Conservation (phyloP, 2,329 filamentous ascomycete species). For the Thermochaetoides dissita region DNA sequence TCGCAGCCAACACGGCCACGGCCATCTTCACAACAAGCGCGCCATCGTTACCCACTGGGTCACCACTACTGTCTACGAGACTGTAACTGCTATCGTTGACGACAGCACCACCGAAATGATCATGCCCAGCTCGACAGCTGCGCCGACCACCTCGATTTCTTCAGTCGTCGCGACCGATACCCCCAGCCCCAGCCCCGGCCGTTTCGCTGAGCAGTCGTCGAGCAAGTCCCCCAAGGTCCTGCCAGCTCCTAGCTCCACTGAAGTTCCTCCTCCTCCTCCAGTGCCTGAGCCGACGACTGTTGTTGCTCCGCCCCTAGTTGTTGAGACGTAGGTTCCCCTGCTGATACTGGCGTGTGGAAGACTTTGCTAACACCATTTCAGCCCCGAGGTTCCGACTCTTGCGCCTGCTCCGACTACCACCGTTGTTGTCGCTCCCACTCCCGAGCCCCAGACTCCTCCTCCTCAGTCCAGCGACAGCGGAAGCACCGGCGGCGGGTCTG, state of each 20-base stretch:
- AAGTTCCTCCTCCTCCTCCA: slow-evolving; percentile 7
- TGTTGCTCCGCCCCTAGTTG: slow-evolving; percentile 12
- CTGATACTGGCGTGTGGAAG: slow-evolving; percentile 11
- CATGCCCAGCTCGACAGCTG: slow-evolving; percentile 17
- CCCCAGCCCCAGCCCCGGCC: slow-evolving; percentile 16
- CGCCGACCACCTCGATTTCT: slow-evolving; percentile 9
- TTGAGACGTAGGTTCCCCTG: slow-evolving; percentile 1
- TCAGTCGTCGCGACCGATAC: too few relatives aligned
- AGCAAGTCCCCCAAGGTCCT: slow-evolving; percentile 4
- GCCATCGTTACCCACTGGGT: slow-evolving; percentile 31
- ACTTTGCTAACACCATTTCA: too few relatives aligned
- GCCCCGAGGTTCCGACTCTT: slow-evolving; percentile 9
- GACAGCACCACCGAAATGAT: slow-evolving; percentile 33
- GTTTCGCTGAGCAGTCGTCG: slow-evolving; percentile 21
- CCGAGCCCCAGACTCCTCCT: too few relatives aligned
- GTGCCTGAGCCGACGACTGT: slow-evolving; percentile 12
- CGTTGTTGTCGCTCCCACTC: neutral
- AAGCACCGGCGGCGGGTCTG: slow-evolving; percentile 8
- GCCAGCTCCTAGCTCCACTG: slow-evolving; percentile 10
- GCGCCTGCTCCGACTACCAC: slow-evolving; percentile 6
- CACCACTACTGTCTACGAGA: slow-evolving; percentile 37
- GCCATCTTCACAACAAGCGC: slow-evolving; percentile 23
- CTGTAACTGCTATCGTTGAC: slow-evolving; percentile 35
- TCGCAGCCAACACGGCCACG: slow-evolving; percentile 13
- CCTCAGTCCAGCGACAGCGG: slow-evolving; percentile 12